phyloP scores from a whole-genome alignment of 1,284 basidiomycete species.

The Moesziomyces sp. region DNA sequence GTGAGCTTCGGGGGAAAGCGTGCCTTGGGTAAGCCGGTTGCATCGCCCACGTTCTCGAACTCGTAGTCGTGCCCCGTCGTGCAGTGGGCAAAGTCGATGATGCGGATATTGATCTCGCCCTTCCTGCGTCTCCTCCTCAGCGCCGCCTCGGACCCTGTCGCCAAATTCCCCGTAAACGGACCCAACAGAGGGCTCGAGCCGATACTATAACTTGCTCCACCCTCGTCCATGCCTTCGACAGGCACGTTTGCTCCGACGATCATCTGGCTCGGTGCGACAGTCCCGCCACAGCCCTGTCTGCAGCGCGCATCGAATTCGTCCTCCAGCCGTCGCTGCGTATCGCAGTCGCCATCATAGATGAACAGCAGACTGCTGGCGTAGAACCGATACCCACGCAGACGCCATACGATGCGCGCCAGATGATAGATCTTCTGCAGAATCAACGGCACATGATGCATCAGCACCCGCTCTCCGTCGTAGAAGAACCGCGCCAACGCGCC shows the following conservation, averaged over 20 bases:
- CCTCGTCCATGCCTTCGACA: slow-evolving; percentile 26
- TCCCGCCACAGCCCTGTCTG: slow-evolving; percentile 38
- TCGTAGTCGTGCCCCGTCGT: slow-evolving; percentile 94
- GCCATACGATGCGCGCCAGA: slow-evolving; percentile 88
- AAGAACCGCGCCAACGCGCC: slow-evolving; percentile 85
- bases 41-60: slow-evolving; percentile 64
- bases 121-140: slow-evolving; percentile 65
- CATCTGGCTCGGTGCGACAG: slow-evolving; percentile 30
- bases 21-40: slow-evolving; percentile 48
- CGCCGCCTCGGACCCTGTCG: slow-evolving; percentile 7
- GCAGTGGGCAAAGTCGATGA: slow-evolving; percentile 99
- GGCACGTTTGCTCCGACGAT: slow-evolving; percentile 10
- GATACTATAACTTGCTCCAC: slow-evolving; percentile 42
- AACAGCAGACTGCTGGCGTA: slow-evolving; percentile 96
- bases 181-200: slow-evolving; percentile 44
- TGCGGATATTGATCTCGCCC: slow-evolving; percentile 92
- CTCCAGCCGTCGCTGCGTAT: slow-evolving; percentile 76
- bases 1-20: slow-evolving; percentile 89
- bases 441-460: slow-evolving; percentile 90
- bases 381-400: slow-evolving; percentile 91
- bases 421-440: slow-evolving; percentile 91
- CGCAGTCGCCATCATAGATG: slow-evolving; percentile 95
- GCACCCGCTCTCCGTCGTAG: slow-evolving; percentile 81
- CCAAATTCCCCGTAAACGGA: slow-evolving; percentile 3
- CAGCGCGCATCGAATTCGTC: slow-evolving; percentile 55